Conservation (phyloP, 2,329 filamentous ascomycete species). For the Rasamsonia emersonii region DNA sequence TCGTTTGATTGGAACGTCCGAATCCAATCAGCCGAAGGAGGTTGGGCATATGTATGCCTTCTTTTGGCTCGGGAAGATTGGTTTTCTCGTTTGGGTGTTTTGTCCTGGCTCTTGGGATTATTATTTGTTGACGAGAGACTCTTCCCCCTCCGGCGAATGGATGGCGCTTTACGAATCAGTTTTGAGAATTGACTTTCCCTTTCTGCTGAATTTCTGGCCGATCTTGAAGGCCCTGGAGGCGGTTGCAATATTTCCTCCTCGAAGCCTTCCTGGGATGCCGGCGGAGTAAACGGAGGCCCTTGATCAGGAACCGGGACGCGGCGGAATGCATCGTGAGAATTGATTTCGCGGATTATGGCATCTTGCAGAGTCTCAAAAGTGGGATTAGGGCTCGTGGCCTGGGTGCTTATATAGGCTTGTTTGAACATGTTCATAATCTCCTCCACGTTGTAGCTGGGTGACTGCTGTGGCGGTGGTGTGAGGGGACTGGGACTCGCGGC, state of each 20-base stretch:
- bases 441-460: slow-evolving; percentile 24
- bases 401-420: slow-evolving; percentile 26
- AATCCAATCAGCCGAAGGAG: slow-evolving; percentile 23
- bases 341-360: slow-evolving; percentile 36
- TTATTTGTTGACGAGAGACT: slow-evolving; percentile 21
- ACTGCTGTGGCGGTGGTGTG: slow-evolving; percentile 16
- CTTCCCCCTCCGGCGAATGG: slow-evolving; percentile 11
- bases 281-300: slow-evolving; percentile 28
- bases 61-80: slow-evolving; percentile 17
- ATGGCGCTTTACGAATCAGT: slow-evolving; percentile 23
- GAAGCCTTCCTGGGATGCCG: slow-evolving; percentile 16
- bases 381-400: slow-evolving; percentile 19
- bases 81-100: slow-evolving; percentile 13
- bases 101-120: slow-evolving; percentile 13
- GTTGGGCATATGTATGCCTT: slow-evolving; percentile 33
- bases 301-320: slow-evolving; percentile 21
- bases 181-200: slow-evolving; percentile 25
- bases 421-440: slow-evolving; percentile 36
- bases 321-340: slow-evolving; percentile 35
- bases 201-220: slow-evolving; percentile 15
- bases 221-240: slow-evolving; percentile 8
- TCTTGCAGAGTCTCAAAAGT: slow-evolving; percentile 35
- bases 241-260: slow-evolving; percentile 9
- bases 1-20: slow-evolving; percentile 12
- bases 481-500: slow-evolving; percentile 16